phyloP scores from a whole-genome alignment of 176 grass and related monocot genomes.

The Oryza australiensis region DNA sequence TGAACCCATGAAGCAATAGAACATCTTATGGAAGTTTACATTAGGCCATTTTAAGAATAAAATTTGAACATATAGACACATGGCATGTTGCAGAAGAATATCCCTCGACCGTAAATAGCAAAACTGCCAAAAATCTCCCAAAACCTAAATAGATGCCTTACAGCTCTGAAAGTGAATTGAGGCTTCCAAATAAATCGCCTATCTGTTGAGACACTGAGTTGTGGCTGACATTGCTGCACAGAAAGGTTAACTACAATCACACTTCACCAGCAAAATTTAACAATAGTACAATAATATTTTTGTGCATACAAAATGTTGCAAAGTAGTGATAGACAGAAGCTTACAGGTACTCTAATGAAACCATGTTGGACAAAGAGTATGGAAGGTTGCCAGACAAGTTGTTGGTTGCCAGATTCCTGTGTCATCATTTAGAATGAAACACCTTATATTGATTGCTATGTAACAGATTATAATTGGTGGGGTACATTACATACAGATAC shows the following conservation, averaged over 20 bases:
- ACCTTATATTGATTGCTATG: neutral
- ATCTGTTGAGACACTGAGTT: slow-evolving; percentile 68
- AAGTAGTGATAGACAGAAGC: slow-evolving; percentile 33
- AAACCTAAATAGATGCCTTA: slow-evolving; percentile 48
- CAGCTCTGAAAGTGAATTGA: slow-evolving; percentile 73
- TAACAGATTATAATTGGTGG: slow-evolving; percentile 25
- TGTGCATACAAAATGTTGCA: slow-evolving; percentile 7
- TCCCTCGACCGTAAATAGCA: neutral
- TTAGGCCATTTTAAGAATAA: neutral
- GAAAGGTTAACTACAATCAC: slow-evolving; percentile 25
- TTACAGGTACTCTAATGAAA: slow-evolving; percentile 86
- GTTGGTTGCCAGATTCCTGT: slow-evolving; percentile 89
- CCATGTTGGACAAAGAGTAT: slow-evolving; percentile 79
- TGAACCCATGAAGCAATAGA: neutral
- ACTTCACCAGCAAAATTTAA: slow-evolving; percentile 21
- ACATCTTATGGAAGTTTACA: slow-evolving; percentile 15
- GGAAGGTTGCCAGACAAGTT: slow-evolving; percentile 78
- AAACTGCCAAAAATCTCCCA: neutral
- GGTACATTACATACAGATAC: slow-evolving; percentile 70
- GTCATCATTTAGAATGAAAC: slow-evolving; percentile 34
- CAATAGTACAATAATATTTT: neutral
- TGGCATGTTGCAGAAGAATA: neutral
- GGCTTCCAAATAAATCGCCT: slow-evolving; percentile 70
- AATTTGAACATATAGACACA: too few species aligned
- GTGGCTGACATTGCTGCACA: slow-evolving; percentile 85